Conservation (phyloP, 768 basidiomycete species). For the Hygrocybe punicea region DNA sequence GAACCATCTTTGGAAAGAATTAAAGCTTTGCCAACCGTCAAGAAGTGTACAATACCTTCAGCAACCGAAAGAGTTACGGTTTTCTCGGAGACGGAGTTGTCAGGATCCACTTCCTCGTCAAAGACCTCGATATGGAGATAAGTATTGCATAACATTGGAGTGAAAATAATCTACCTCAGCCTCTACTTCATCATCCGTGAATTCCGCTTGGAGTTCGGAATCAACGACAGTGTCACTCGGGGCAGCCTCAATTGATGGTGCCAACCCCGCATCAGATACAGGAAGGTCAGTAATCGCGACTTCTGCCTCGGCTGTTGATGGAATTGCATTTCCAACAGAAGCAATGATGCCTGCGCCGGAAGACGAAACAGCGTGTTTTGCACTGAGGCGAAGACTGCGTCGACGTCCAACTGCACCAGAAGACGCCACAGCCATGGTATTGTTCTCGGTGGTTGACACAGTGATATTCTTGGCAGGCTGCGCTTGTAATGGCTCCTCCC, state of each 20-base stretch:
- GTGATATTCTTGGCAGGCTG: constrained; percentile 29
- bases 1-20: constrained; percentile 63
- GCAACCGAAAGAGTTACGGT: constrained; percentile 81
- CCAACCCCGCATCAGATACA: constrained; percentile 13
- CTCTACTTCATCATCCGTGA: constrained; percentile 84
- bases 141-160: background rate
- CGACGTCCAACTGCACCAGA: constrained; percentile 52
- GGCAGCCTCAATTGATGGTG: constrained; percentile 38
- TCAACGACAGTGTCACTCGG: constrained; percentile 61
- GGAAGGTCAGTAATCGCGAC: background rate
- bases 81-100: constrained; percentile 68
- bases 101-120: constrained; percentile 81
- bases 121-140: constrained; percentile 41
- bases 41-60: constrained; percentile 52
- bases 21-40: constrained; percentile 8
- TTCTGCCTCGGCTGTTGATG: background rate
- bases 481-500: constrained; percentile 29
- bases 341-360: constrained; percentile 11
- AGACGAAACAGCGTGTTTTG: constrained; percentile 47
- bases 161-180: constrained; percentile 49
- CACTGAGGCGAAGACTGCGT: constrained; percentile 80
- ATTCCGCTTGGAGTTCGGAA: constrained; percentile 65
- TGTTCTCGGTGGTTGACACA: constrained; percentile 30
- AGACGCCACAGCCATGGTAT: constrained; percentile 27
- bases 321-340: background rate